These are phyloP conservation scores for Boletus tomentosulus DNA, from an alignment of 768 basidiomycete genomes.

Conservation along the genomic window DNA sequence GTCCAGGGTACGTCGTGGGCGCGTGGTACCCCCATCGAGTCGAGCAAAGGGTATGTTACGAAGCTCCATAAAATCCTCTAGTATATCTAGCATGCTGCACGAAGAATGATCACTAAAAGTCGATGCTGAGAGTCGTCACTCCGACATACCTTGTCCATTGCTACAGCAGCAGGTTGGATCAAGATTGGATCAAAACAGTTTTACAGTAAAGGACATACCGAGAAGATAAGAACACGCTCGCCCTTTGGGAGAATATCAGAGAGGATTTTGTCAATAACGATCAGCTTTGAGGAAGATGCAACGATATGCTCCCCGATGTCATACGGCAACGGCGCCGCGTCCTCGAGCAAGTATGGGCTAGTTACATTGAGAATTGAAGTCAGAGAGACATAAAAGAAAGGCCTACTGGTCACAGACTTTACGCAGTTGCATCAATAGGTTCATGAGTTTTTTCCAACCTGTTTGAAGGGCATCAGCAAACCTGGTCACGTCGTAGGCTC, in stretches of 20 bases:
- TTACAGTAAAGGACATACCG: constrained; percentile 26
- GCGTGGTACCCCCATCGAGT: constrained; percentile 51
- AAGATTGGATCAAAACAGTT: not conserved
- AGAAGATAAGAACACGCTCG: constrained; percentile 66
- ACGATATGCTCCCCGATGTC: constrained; percentile 52
- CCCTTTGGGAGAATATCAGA: constrained; percentile 52
- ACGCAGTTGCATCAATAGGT: constrained; percentile 67
- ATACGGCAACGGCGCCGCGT: constrained; percentile 48
- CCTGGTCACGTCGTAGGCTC: not conserved
- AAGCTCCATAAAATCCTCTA: constrained; percentile 64
- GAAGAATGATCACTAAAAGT: not conserved
- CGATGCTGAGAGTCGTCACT: not conserved
- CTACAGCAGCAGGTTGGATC: constrained; percentile 30
- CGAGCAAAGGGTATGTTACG: constrained; percentile 58
- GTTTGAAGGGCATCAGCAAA: not conserved
- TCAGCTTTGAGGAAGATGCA: constrained; percentile 52
- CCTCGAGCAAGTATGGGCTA: constrained; percentile 51
- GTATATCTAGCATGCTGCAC: constrained; percentile 58
- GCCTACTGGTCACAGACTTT: constrained; percentile 67
- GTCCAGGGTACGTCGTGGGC: constrained; percentile 53
- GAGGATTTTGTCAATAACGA: constrained; percentile 56
- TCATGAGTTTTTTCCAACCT: constrained; percentile 59
- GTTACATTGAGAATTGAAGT: constrained; percentile 3
- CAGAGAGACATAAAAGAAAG: not conserved
- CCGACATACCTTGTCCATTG: constrained; percentile 52